Conservation (phyloP, 768 basidiomycete genomes). For the Vishniacozyma victoriae region DNA sequence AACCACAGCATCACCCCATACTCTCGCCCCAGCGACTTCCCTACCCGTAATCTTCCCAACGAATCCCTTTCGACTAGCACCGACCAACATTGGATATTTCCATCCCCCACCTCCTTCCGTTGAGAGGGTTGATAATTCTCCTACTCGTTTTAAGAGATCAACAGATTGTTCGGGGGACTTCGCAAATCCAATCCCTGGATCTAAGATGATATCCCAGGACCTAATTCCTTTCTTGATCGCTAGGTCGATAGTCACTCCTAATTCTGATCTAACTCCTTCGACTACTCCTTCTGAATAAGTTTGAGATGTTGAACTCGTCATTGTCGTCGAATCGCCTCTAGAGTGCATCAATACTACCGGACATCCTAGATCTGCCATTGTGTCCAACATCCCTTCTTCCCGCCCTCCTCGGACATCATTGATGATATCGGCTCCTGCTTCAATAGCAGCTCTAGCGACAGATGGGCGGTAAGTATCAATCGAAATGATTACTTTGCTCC, state of each 20-base stretch:
- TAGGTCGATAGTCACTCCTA: conserved; percentile 50
- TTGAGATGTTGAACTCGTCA: conserved; percentile 59
- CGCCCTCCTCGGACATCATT: conserved; percentile 81
- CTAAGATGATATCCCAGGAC: conserved; percentile 81
- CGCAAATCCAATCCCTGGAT: conserved; percentile 93
- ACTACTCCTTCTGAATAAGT: conserved; percentile 55
- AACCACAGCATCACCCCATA: conserved; percentile 71
- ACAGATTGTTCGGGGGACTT: conserved; percentile 73
- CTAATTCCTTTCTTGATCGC: conserved; percentile 59
- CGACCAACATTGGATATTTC: conserved; percentile 62
- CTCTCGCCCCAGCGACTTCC: conserved; percentile 57
- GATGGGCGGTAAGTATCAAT: conserved; percentile 82
- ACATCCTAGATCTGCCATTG: conserved; percentile 60
- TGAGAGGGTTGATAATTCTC: conserved; percentile 17
- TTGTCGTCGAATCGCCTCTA: conserved; percentile 69
- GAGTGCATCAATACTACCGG: conserved; percentile 95
- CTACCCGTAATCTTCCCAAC: conserved; percentile 61
- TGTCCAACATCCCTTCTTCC: conserved; percentile 60
- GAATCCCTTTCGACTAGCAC: conserved; percentile 78
- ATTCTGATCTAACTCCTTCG: conserved; percentile 63
- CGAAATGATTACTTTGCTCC: conserved; percentile 57
- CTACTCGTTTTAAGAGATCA: conserved; percentile 57
- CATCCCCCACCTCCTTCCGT: conserved; percentile 6
- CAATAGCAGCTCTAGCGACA: conserved; percentile 68
- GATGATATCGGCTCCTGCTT: conserved; percentile 82